Base-by-base conservation (phyloP, 2,329 filamentous ascomycete genomes). In the Coccinonectria pachysandricola region DNA sequence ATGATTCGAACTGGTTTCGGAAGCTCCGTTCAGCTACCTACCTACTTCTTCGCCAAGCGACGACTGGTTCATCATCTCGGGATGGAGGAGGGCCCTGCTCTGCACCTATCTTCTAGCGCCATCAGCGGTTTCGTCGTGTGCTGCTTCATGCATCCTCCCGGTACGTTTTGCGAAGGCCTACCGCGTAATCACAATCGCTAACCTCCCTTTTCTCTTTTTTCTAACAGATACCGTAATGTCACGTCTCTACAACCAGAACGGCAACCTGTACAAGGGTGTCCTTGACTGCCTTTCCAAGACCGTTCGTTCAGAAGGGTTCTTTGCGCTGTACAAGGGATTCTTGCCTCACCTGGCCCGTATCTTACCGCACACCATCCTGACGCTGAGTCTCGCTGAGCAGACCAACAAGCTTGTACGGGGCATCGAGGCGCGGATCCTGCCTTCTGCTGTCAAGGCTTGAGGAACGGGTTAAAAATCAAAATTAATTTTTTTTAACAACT, bases 171-270 rank as follows among this genome's bases (percentile, higher is more conserved):
- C n/a, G n/a, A n/a, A n/a, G n/a, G n/a, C n/a, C n/a, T n/a, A n/a
- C n/a, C n/a, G n/a, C n/a, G n/a, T n/a, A n/a, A n/a, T 11, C 8
- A 7, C 17, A 6, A 19, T 17, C 6, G 15, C 27, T 21, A 27
- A 23, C 37, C 14, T 13, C n/a, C n/a, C n/a, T n/a, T n/a, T n/a
- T n/a, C n/a, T n/a, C n/a, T n/a, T n/a, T n/a, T n/a, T n/a, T n/a
- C n/a, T n/a, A n/a, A n/a, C 35, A 71, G 91, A 98, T 55, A 98
- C 91, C 5, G 83, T 98, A 59, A 98, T 98, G 91, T 91, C 85
- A 36, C 80, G 91, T 37, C 79, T 98, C 66, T 98, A 98, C 67
- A 98, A 98, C 64, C 91, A 98, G 56, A 93, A 87, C 36, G 91
- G 91, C 27, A 93, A 95, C 52, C 69, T 98, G n/a, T 98, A 98